Evolutionary conservation across 2,329 filamentous ascomycete species (phyloP).

Genomic region (Scytalidium lignicola): DNA sequence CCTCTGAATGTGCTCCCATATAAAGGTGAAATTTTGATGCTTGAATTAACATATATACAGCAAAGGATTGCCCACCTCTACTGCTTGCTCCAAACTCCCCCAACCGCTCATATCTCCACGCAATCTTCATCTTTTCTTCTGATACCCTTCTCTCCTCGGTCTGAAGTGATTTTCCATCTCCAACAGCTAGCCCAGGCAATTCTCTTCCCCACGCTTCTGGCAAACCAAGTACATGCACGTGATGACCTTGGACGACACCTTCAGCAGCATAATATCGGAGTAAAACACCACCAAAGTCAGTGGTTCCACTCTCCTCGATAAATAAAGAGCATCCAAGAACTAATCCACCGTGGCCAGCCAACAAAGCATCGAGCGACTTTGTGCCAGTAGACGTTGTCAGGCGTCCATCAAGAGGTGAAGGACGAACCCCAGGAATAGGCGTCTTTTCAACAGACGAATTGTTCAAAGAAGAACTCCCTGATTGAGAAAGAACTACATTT

Average conservation of each 20-base stretch:
- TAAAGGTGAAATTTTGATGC: slow-evolving; percentile 6
- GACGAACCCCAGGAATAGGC: slow-evolving; percentile 56
- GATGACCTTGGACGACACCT: slow-evolving; percentile 85
- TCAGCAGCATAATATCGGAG: slow-evolving; percentile 89
- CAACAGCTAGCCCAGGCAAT: slow-evolving; percentile 66
- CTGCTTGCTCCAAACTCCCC: slow-evolving; percentile 59
- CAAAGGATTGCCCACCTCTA: slow-evolving; percentile 33
- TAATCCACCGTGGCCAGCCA: slow-evolving; percentile 83
- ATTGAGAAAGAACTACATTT: slow-evolving; percentile 48
- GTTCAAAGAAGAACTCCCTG: slow-evolving; percentile 11
- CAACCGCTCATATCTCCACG: slow-evolving; percentile 90
- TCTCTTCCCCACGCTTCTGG: slow-evolving; percentile 77
- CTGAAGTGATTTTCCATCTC: slow-evolving; percentile 32
- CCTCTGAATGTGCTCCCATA: not conserved
- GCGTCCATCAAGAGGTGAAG: slow-evolving; percentile 84
- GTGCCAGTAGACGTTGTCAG: slow-evolving; percentile 89
- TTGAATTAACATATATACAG: slow-evolving; percentile 50
- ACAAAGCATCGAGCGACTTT: slow-evolving; percentile 73
- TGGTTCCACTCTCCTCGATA: slow-evolving; percentile 85
- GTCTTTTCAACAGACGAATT: slow-evolving; percentile 17
- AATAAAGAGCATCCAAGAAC: slow-evolving; percentile 76
- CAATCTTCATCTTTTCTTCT: slow-evolving; percentile 93
- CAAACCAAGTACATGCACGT: slow-evolving; percentile 78
- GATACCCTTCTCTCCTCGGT: slow-evolving; percentile 33
- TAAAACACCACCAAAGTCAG: slow-evolving; percentile 83